Evolutionary conservation across 2,329 filamentous ascomycete species (phyloP).

Genomic region (Lachnellula subtilissima): DNA sequence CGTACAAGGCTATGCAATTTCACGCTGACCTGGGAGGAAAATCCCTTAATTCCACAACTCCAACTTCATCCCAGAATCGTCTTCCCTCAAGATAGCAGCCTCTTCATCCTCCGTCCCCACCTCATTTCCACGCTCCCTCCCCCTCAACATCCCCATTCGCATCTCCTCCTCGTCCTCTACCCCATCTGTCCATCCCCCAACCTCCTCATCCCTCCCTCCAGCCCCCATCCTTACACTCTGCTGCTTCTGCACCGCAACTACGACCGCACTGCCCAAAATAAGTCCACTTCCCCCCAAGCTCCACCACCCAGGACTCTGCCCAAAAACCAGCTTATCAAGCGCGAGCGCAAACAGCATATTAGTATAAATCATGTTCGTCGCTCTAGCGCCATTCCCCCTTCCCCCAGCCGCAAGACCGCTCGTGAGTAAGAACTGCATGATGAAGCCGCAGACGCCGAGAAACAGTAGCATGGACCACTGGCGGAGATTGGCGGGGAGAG

Average conservation of each 20-base stretch:
- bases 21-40: neutral
- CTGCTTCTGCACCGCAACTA: conserved; percentile 46
- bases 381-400: conserved; percentile 36
- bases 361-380: conserved; percentile 64
- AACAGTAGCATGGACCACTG: conserved; percentile 62
- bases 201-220: conserved; percentile 4
- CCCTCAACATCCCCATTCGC: conserved; percentile 15
- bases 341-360: conserved; percentile 65
- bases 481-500: conserved; percentile 37
- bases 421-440: conserved; percentile 83
- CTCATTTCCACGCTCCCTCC: neutral
- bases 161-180: conserved; percentile 7
- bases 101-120: neutral
- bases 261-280: conserved; percentile 62
- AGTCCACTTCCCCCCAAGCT: conserved; percentile 58
- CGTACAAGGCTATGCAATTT: neutral
- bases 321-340: conserved; percentile 61
- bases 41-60: neutral
- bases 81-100: neutral
- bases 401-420: conserved; percentile 52
- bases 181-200: neutral
- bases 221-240: neutral
- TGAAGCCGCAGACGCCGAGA: conserved; percentile 69
- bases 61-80: too few relatives aligned
- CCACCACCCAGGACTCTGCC: conserved; percentile 50